A percentile compares a stretch with the other conserved stretches of the same genome.
Evolutionary conservation across 306 rosid species (phyloP).

Genomic region (Dalbergia oliveri): DNA sequence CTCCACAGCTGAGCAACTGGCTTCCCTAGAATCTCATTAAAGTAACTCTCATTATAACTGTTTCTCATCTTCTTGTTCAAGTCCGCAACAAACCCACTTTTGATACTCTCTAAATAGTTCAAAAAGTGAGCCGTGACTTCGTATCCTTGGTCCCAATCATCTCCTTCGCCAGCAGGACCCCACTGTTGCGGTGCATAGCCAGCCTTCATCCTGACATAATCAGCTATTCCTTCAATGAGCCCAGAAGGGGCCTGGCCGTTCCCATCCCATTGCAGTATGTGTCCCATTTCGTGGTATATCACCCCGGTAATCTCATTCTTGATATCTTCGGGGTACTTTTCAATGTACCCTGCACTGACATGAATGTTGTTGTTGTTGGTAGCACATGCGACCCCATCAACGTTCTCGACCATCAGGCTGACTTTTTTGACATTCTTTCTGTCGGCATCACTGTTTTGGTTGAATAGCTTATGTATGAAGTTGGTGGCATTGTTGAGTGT

Average conservation of each 20-base stretch:
- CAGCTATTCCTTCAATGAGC: neutral
- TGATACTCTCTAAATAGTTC: conserved; percentile 46
- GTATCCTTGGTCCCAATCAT: conserved; percentile 47
- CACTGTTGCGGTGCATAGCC: neutral
- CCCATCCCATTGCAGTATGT: conserved; percentile 51
- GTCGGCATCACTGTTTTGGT: conserved; percentile 15
- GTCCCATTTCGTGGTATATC: conserved; percentile 51
- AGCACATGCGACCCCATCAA: conserved; percentile 44
- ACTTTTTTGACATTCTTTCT: conserved; percentile 40
- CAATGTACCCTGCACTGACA: conserved; percentile 33
- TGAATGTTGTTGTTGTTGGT: conserved; percentile 47
- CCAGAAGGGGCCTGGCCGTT: conserved; percentile 32
- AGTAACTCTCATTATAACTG: conserved; percentile 49
- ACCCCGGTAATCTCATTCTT: conserved; percentile 47
- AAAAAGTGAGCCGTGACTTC: conserved; percentile 51
- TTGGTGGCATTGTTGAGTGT: conserved; percentile 35
- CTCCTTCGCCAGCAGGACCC: conserved; percentile 42
- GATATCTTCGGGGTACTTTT: conserved; percentile 17
- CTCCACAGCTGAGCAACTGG: conserved; percentile 52
- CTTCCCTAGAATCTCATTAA: conserved; percentile 50
- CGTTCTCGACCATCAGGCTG: conserved; percentile 43
- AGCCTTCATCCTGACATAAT: neutral
- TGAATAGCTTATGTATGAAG: conserved; percentile 43
- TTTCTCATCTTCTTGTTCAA: conserved; percentile 51
- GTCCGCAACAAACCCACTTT: conserved; percentile 57